Evolutionary conservation across 2,329 filamentous ascomycete genomes (phyloP).

Genomic region (Parafenestella ontariensis): DNA sequence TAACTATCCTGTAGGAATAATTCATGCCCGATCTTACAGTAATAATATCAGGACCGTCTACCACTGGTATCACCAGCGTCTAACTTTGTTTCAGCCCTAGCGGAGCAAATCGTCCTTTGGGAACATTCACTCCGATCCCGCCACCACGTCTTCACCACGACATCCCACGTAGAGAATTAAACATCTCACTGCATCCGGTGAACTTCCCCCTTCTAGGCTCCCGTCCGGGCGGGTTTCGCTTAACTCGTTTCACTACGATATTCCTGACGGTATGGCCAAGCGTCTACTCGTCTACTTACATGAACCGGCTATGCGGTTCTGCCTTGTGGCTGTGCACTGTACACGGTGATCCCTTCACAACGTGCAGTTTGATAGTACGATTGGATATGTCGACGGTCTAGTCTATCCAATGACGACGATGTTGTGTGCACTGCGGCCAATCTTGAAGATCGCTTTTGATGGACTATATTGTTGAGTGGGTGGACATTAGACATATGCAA

Average conservation of each 20-base stretch:
- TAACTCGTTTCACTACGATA: background rate
- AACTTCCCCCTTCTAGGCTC: background rate
- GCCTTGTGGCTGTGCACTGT: background rate
- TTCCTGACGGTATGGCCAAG: too few relatives aligned
- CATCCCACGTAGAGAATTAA: background rate
- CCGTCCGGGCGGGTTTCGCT: background rate
- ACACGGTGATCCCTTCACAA: background rate
- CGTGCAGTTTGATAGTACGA: background rate
- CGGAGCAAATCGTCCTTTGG: background rate
- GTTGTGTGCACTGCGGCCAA: background rate
- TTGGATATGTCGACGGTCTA: background rate
- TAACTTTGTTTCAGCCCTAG: background rate
- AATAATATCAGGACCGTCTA: background rate
- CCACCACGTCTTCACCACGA: background rate
- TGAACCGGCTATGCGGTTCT: background rate
- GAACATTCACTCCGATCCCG: background rate
- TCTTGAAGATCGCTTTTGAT: background rate
- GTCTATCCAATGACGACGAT: background rate
- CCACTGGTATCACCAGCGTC: too few relatives aligned
- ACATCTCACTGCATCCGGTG: slow-evolving; percentile 2
- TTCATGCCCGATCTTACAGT: background rate
- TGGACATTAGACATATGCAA: background rate
- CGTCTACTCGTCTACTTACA: background rate
- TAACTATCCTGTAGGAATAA: background rate
- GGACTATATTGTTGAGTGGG: background rate